A percentile compares a stretch with the other conserved stretches of the same genome.
These are phyloP conservation scores for Sclerotinia sclerotiorum DNA, from an alignment of 2,329 filamentous ascomycete genomes.

Conservation along the genomic window DNA sequence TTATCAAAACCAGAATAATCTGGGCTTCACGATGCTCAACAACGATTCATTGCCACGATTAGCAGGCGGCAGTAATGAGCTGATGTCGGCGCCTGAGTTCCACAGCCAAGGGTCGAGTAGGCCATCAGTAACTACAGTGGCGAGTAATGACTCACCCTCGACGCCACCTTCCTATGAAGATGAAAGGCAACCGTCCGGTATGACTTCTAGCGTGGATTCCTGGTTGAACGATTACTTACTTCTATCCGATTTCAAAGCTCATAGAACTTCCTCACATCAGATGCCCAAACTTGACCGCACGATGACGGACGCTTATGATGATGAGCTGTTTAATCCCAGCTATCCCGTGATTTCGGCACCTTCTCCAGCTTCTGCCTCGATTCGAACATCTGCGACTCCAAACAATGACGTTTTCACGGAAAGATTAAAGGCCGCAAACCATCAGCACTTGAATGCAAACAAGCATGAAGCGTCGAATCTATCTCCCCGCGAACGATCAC, in stretches of 20 bases:
- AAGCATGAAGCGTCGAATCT: constrained; percentile 50
- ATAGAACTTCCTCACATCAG: constrained; percentile 49
- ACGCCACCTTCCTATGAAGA: constrained; percentile 54
- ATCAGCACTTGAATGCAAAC: constrained; percentile 63
- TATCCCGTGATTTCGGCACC: constrained; percentile 59
- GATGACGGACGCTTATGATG: constrained; percentile 80
- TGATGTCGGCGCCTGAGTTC: constrained; percentile 36
- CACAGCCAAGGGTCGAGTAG: constrained; percentile 23
- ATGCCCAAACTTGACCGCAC: constrained; percentile 80
- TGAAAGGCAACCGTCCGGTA: constrained; percentile 57
- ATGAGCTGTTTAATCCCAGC: constrained; percentile 78
- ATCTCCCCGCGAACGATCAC: constrained; percentile 67
- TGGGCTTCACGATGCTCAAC: constrained; percentile 35
- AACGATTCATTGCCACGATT: constrained; percentile 33
- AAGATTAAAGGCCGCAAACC: constrained; percentile 76
- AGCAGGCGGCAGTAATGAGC: constrained; percentile 32
- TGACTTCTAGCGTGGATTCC: constrained; percentile 42
- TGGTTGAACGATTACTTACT: constrained; percentile 70
- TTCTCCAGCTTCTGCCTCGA: constrained; percentile 47
- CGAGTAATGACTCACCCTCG: constrained; percentile 61
- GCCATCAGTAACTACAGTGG: constrained; percentile 57
- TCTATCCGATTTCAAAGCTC: constrained; percentile 46
- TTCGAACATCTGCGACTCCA: constrained; percentile 42
- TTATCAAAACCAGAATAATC: constrained; percentile 34
- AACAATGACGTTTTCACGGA: constrained; percentile 67